phyloP scores from a whole-genome alignment of 106 monocot genomes.

The Phalaenopsis aphrodite region DNA sequence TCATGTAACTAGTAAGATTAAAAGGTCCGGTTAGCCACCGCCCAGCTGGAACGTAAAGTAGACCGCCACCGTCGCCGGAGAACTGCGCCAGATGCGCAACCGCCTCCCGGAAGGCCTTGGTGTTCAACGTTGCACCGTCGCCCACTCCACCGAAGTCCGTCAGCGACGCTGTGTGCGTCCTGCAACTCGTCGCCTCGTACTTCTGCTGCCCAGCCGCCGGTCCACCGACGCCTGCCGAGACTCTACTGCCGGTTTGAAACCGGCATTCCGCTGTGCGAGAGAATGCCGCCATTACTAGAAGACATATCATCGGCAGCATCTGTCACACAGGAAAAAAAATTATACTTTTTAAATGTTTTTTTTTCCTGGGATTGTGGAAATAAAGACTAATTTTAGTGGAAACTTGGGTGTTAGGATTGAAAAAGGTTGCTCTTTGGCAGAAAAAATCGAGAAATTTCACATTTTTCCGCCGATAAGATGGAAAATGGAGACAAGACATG shows the following conservation, averaged over 20 bases:
- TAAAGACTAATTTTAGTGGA: neutral
- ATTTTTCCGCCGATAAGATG: no score
- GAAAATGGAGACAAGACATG: no score
- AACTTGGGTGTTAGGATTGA: neutral
- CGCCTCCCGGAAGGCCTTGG: slow-evolving; percentile 48
- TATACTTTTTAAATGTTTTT: neutral
- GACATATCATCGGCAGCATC: neutral
- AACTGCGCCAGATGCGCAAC: slow-evolving; percentile 32
- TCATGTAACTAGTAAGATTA: slow-evolving; percentile 56
- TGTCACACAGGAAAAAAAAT: neutral
- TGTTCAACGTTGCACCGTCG: slow-evolving; percentile 80
- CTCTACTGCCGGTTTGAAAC: neutral
- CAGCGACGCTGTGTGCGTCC: slow-evolving; percentile 50
- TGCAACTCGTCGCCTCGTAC: slow-evolving; percentile 36
- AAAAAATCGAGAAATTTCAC: neutral
- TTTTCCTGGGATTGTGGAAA: neutral
- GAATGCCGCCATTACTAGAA: neutral
- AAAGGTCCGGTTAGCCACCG: slow-evolving; percentile 61
- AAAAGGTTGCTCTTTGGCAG: neutral
- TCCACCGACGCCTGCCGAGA: neutral
- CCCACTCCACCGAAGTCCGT: slow-evolving; percentile 80
- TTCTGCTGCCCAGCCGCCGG: neutral
- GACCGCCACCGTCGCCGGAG: slow-evolving; percentile 30
- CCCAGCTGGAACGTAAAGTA: slow-evolving; percentile 57
- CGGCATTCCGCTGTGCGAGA: neutral